Base-by-base conservation (phyloP, 345 rosid genomes). In the Gossypium sturtianum region DNA sequence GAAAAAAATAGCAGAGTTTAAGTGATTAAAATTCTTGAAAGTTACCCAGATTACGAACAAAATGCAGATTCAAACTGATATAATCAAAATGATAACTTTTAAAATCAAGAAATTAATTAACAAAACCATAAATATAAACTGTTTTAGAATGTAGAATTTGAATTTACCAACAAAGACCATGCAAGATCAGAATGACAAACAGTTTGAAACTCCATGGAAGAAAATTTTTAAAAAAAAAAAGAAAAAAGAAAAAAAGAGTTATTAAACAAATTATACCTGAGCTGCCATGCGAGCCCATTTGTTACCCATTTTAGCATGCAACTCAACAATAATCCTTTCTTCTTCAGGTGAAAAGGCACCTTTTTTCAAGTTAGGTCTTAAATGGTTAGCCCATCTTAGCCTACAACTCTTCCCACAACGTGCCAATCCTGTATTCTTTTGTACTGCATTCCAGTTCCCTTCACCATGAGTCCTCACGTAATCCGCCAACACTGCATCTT, bases 231-330 rank as follows among this genome's bases (percentile, higher is more conserved):
- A 13, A 47, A 47, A 12, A 63, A 63, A 29, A 29, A 1, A 23
- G 25, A 25, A 25, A 25, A 2, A 23, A 23, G 23, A 2, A 47
- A 47, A 47, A 47, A 2, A 10, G 13, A 47, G 51, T 47, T 10
- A 9, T 12, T 47, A 9, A 47, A 53, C 2, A 38, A 2, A 52
- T 3, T 3, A 34, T 53, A 87, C 90, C 90, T 85, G 87, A 74
- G 88, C 79, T 3, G 90, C 90, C 90, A 87, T 87, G 68, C 90
- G 88, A 61, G 90, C 90, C 90, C 90, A 87, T 74, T 85, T 87
- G 70, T 87, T 87, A 45, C 90, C 90, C 2, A 82, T 85, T 41
- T 83, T 86, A 64, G 88, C 84, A 74, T 87, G 90, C 15, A 87
- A 81, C 62, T 87, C 86, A 61, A 83, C 84, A 45, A 87, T 87